Evolutionary conservation across 495 filamentous ascomycete genomes (phyloP).

Genomic region (Penicillium nucicola): DNA sequence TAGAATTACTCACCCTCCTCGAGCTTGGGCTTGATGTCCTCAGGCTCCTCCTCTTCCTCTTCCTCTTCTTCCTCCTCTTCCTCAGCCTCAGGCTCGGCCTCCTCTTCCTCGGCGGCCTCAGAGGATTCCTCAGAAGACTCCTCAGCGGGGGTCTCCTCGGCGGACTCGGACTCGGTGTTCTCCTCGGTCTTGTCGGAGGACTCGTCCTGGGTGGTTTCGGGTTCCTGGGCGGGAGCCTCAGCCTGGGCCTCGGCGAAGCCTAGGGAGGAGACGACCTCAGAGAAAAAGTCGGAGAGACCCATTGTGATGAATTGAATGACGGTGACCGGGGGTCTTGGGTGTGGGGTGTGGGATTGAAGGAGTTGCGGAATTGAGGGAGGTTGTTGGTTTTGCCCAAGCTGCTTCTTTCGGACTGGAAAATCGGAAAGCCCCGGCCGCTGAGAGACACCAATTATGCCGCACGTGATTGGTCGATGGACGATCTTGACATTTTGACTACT

Average conservation of each 20-base stretch:
- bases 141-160: slow-evolving; percentile 39
- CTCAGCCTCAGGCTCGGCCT: slow-evolving; percentile 40
- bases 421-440: slow-evolving; percentile 46
- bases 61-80: slow-evolving; percentile 56
- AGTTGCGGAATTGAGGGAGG: slow-evolving; percentile 30
- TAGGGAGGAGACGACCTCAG: slow-evolving; percentile 56
- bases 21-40: slow-evolving; percentile 82
- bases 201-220: slow-evolving; percentile 51
- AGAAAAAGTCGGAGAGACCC: slow-evolving; percentile 63
- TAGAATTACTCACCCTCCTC: slow-evolving; percentile 74
- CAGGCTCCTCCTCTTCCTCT: slow-evolving; percentile 86
- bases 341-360: slow-evolving; percentile 24
- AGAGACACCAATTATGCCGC: slow-evolving; percentile 40
- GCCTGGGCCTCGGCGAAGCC: slow-evolving; percentile 57
- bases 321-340: slow-evolving; percentile 24
- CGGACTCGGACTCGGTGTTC: slow-evolving; percentile 26
- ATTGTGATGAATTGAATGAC: slow-evolving; percentile 50
- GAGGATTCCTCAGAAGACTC: slow-evolving; percentile 49
- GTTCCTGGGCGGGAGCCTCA: slow-evolving; percentile 49
- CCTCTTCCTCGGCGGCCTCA: slow-evolving; percentile 45
- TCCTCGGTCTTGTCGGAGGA: slow-evolving; percentile 48
- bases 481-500: not conserved
- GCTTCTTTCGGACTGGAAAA: slow-evolving; percentile 38
- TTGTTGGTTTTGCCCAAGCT: slow-evolving; percentile 39
- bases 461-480: slow-evolving; percentile 40